These are phyloP conservation scores for Plasmodium sp. DNA, from an alignment of 169 alveolate genomes.

Conservation along the genomic window DNA sequence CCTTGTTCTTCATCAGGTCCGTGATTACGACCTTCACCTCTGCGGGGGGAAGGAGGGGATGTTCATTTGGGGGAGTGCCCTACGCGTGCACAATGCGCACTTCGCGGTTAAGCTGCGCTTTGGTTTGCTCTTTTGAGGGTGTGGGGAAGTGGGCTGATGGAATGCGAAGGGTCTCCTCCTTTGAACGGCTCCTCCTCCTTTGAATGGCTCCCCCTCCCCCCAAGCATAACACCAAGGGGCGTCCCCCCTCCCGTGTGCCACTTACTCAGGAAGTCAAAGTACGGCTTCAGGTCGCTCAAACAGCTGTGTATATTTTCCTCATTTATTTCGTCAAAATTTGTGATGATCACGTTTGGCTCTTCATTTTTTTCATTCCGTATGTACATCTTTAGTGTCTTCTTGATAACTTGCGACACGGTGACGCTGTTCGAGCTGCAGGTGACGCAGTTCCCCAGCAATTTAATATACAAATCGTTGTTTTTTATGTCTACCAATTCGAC, in stretches of 20 bases:
- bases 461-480: conserved; percentile 68
- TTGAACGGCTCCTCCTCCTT: neutral
- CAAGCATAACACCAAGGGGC: neutral
- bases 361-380: conserved; percentile 71
- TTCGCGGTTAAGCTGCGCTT: neutral
- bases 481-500: conserved; percentile 78
- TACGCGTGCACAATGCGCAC: neutral
- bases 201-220: neutral
- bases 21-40: conserved; percentile 58
- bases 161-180: neutral
- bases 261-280: conserved; percentile 71
- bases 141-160: neutral
- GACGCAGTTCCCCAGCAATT: conserved; percentile 81
- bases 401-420: conserved; percentile 82
- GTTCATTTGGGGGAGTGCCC: neutral
- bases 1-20: conserved; percentile 47
- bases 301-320: conserved; percentile 70
- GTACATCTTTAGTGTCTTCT: conserved; percentile 79
- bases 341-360: conserved; percentile 78
- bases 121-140: neutral
- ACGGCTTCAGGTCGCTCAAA: conserved; percentile 49
- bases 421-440: conserved; percentile 81
- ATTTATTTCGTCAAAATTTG: conserved; percentile 76
- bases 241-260: neutral
- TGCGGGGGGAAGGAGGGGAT: neutral